phyloP scores from a whole-genome alignment of 441 rosid species.

The Erysimum cheiri region DNA sequence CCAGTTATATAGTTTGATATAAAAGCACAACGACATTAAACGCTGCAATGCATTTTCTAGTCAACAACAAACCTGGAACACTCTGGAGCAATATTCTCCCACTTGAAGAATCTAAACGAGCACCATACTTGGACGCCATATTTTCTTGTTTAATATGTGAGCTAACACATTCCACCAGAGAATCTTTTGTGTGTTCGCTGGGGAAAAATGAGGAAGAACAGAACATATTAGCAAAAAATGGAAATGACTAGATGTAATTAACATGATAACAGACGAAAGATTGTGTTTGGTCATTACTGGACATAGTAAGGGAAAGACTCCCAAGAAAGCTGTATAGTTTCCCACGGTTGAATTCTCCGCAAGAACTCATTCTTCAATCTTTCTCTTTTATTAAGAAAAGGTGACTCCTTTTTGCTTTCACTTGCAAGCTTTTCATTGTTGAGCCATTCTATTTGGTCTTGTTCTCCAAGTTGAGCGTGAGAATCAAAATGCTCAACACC shows the following conservation, averaged over 20 bases:
- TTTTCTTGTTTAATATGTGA: slow-evolving; percentile 82
- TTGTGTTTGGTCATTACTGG: slow-evolving; percentile 58
- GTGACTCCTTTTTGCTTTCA: slow-evolving; percentile 77
- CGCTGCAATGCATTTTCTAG: slow-evolving; percentile 17
- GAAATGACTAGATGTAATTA: neutral
- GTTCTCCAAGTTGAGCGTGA: slow-evolving; percentile 78
- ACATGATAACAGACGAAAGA: slow-evolving; percentile 29
- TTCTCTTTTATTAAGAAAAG: slow-evolving; percentile 75
- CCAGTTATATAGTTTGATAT: slow-evolving; percentile 5
- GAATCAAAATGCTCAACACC: slow-evolving; percentile 54
- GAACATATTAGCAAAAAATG: slow-evolving; percentile 13
- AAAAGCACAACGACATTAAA: slow-evolving; percentile 13
- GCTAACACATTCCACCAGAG: slow-evolving; percentile 81
- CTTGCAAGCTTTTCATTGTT: slow-evolving; percentile 71
- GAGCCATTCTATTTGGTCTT: slow-evolving; percentile 95
- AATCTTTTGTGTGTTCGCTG: slow-evolving; percentile 76
- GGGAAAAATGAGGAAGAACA: slow-evolving; percentile 26
- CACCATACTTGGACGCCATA: slow-evolving; percentile 61
- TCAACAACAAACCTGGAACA: slow-evolving; percentile 70
- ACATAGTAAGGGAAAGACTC: slow-evolving; percentile 88
- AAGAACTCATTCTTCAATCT: slow-evolving; percentile 77
- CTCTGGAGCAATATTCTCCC: slow-evolving; percentile 93
- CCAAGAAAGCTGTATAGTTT: slow-evolving; percentile 85
- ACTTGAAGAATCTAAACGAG: slow-evolving; percentile 80
- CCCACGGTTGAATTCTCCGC: slow-evolving; percentile 90